Base-by-base conservation (phyloP, 495 filamentous ascomycete genomes). In the Hyaloscypha variabilis region DNA sequence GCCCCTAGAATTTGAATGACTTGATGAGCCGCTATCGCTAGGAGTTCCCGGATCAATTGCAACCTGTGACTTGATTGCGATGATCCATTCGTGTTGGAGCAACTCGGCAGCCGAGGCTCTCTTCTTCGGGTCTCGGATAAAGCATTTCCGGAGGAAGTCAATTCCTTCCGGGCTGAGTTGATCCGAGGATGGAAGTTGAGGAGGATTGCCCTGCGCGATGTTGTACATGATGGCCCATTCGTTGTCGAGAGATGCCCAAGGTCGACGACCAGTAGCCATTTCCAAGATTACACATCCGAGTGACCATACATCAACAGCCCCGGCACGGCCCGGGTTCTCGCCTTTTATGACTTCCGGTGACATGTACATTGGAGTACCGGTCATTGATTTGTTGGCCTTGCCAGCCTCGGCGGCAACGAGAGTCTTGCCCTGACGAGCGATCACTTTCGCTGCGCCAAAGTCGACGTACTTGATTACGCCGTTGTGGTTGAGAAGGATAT, bases 221-320 rank as follows among this genome's bases (percentile, higher is more conserved):
- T 98, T 97, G 85, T 97, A 99, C 95, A 99, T 99, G 78, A 99
- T 98, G 36, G 95, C 95, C 94, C 95, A 99, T 75, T 99, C 95
- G 75, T 99, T 99, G 78, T 99, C 95, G 8, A 98, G 85, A 67
- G 88, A 90, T n/a, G 94, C 94, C 95, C 95, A 99, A 23, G 95
- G 95, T 29, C 96, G 88, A 58, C 93, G 87, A 31, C 95, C 95
- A 1, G 94, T 98, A 21, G 93, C 92, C 96, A 98, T 98, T 75
- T 99, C 95, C 30, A 97, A 85, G 69, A 98, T 91, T 62, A 99
- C 95, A 74, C 95, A 99, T 46, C 96, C 95, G 6, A 99, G 84
- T 8, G 93, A 97, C 95, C 95, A 99, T 63, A 98, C 88, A 75
- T 99, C 95, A 61, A 96, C 92, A n/a, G 93, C 90, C 30, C 94